Base-by-base conservation (phyloP, 2,329 filamentous ascomycete species). In the Colletotrichum destructivum region DNA sequence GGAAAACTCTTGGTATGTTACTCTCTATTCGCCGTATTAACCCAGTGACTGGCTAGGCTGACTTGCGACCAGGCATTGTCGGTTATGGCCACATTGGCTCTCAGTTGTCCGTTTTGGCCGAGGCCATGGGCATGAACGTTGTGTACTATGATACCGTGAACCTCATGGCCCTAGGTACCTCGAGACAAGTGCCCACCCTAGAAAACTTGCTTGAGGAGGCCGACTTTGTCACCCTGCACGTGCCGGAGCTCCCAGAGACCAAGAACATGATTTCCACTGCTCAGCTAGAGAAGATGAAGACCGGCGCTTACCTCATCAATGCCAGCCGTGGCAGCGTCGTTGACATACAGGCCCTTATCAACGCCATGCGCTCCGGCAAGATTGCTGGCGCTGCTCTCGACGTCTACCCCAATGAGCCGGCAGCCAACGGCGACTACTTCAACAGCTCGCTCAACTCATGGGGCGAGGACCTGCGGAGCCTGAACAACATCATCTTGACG, bases 51-150 rank as follows among this genome's bases (percentile, higher is more conserved):
- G 72, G 18, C 35, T 38, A 55, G 64, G 42, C 65, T 71, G 26
- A 71, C 42, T 35, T 16, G 16, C n/a, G 16, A 21, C 31, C 69
- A 92, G 90, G 94, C 74, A 98, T 99, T 78, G 91, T 99, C 75
- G 96, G 96, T 40, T 99, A 99, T 79, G 96, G 96, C 73, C 96
- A 99, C 81, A 98, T 99, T 80, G 96, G 96, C 74, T 95, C 94
- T 62, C 96, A 99, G 83, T 86, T 99, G 74, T 98, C 95, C 0
- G 96, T 99, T 52, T 87, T 99, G 74, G 95, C 96, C 38, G 96
- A 99, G 83, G 91, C 96, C 31, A 98, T 99, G 95, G 96, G 96
- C 61, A 98, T 99, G 96, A 91, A 89, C 18, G 96, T 99, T 78
- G 95, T 98, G 78, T 99, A 98, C 87, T 98, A 97, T 82, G 96